phyloP scores from a whole-genome alignment of 306 rosid species.

The Datisca glomerata region DNA sequence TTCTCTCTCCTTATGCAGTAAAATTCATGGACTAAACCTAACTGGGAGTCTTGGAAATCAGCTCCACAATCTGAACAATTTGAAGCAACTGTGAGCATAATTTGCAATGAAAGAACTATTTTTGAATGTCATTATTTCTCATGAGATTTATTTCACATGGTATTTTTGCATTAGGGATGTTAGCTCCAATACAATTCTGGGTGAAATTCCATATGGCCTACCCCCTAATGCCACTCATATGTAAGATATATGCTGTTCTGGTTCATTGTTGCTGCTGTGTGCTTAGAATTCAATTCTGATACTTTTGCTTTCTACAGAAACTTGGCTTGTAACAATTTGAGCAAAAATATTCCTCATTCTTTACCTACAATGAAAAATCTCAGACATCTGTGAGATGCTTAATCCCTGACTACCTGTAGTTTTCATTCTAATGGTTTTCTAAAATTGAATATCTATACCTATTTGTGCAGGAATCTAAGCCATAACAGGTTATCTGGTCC shows the following conservation, averaged over 20 bases:
- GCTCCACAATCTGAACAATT: slow-evolving; percentile 42
- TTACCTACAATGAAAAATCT: slow-evolving; percentile 49
- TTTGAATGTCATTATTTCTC: background rate
- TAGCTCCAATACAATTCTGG: slow-evolving; percentile 60
- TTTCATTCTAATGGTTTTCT: slow-evolving; percentile 3
- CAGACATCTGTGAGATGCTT: slow-evolving; percentile 60
- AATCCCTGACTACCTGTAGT: background rate
- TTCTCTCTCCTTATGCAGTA: slow-evolving; percentile 32
- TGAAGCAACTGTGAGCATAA: slow-evolving; percentile 62
- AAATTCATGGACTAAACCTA: slow-evolving; percentile 65
- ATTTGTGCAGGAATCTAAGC: slow-evolving; percentile 75
- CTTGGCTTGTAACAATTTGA: slow-evolving; percentile 64
- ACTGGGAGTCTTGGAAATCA: slow-evolving; percentile 54
- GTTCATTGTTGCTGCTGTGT: background rate
- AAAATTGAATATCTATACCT: slow-evolving; percentile 13
- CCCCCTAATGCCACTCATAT: slow-evolving; percentile 83
- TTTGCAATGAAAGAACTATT: background rate
- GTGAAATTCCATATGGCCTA: slow-evolving; percentile 55
- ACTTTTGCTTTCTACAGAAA: slow-evolving; percentile 39
- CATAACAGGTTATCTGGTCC: slow-evolving; percentile 71
- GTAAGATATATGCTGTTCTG: slow-evolving; percentile 27
- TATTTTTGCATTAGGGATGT: slow-evolving; percentile 58
- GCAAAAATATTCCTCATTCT: slow-evolving; percentile 50
- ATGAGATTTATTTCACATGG: no score
- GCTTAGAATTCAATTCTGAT: slow-evolving; percentile 2